These are phyloP conservation scores for Aspergillus ochraceus DNA, from an alignment of 2,329 filamentous ascomycete species.

Conservation along the genomic window DNA sequence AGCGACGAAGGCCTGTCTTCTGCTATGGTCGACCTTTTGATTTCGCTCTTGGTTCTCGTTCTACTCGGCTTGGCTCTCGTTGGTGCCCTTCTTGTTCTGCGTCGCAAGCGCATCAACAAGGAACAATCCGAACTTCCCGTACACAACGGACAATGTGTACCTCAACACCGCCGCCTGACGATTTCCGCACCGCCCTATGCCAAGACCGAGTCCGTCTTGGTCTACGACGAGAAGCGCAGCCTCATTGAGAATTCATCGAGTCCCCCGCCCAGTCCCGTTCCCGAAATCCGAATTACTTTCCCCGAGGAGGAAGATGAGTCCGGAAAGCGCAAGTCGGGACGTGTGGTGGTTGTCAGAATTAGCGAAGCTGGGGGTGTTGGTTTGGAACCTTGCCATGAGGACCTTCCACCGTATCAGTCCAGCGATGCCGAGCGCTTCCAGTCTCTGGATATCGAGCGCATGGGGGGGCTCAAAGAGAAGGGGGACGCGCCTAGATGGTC, in stretches of 20 bases:
- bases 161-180: conserved; percentile 57
- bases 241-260: conserved; percentile 74
- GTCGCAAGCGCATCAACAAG: conserved; percentile 61
- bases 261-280: conserved; percentile 79
- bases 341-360: conserved; percentile 87
- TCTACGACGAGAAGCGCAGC: conserved; percentile 77
- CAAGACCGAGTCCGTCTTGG: conserved; percentile 69
- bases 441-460: conserved; percentile 89
- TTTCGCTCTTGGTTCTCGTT: conserved; percentile 75
- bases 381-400: conserved; percentile 77
- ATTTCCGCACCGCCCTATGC: conserved; percentile 52
- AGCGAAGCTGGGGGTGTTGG: conserved; percentile 83
- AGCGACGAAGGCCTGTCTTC: conserved; percentile 51
- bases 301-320: conserved; percentile 82
- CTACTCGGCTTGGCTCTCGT: conserved; percentile 70
- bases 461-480: conserved; percentile 94
- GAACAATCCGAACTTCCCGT: conserved; percentile 59
- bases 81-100: conserved; percentile 69
- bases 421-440: conserved; percentile 79
- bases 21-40: conserved; percentile 72
- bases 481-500: conserved; percentile 47
- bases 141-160: conserved; percentile 62
- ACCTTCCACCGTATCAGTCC: conserved; percentile 87
- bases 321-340: conserved; percentile 77
- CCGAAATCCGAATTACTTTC: conserved; percentile 97